Percentiles rank a stretch among this genome's conserved stretches.
Evolutionary conservation across 2,329 filamentous ascomycete genomes (phyloP).

Genomic region (Eutypella sp.): DNA sequence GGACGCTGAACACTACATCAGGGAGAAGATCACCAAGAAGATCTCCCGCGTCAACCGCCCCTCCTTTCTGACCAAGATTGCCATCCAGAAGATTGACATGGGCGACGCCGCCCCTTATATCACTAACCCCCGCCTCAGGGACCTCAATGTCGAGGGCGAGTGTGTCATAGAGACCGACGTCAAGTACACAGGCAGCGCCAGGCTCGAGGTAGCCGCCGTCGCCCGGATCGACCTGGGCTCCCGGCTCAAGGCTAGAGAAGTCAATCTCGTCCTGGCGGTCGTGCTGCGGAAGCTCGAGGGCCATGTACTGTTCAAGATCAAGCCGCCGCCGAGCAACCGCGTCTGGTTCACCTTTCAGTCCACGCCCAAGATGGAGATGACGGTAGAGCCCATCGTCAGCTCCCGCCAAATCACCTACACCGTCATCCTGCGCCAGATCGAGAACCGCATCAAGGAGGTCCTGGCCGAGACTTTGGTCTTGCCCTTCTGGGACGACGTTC

Average conservation of each 20-base stretch:
- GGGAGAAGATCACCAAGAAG: constrained; percentile 89
- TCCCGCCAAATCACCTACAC: constrained; percentile 93
- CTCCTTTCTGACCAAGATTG: constrained; percentile 79
- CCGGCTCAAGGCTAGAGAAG: constrained; percentile 84
- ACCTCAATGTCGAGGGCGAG: constrained; percentile 88
- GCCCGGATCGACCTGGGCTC: constrained; percentile 85
- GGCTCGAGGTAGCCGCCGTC: constrained; percentile 86
- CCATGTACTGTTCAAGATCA: constrained; percentile 79
- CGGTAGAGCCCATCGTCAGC: constrained; percentile 93
- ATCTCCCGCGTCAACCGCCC: constrained; percentile 91
- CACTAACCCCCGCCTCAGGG: constrained; percentile 81
- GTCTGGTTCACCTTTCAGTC: constrained; percentile 93
- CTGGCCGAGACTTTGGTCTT: constrained; percentile 85
- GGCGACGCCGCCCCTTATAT: constrained; percentile 84
- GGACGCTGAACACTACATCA: constrained; percentile 73
- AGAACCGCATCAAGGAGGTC: constrained; percentile 91
- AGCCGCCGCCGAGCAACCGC: constrained; percentile 91
- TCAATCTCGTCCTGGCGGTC: constrained; percentile 82
- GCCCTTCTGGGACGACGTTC: constrained; percentile 94
- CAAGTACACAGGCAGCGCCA: constrained; percentile 83
- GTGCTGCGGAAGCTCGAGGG: constrained; percentile 82
- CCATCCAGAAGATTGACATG: constrained; percentile 77
- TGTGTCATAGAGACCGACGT: constrained; percentile 82
- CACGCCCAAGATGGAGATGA: constrained; percentile 90
- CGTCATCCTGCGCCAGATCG: constrained; percentile 86